phyloP scores from a whole-genome alignment of 192 early-diverging fungal genomes.

The Geosiphon pyriformis region DNA sequence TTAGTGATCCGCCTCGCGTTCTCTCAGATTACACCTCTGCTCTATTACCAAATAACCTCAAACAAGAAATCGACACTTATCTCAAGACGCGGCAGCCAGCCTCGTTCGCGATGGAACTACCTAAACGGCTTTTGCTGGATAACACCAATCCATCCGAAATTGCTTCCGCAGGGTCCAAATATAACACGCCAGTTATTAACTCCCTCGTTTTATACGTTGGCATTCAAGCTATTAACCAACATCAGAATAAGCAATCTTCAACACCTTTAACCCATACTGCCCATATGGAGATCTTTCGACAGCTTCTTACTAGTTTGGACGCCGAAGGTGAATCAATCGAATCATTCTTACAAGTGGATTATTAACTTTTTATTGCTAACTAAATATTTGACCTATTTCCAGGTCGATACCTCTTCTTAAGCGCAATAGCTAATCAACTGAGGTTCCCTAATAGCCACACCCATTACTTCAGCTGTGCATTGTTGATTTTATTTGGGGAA shows the following conservation, averaged over 20 bases:
- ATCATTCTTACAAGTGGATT: slow-evolving; percentile 11
- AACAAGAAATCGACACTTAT: slow-evolving; percentile 68
- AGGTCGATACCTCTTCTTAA: slow-evolving; percentile 84
- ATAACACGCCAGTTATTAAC: slow-evolving; percentile 79
- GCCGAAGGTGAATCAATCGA: slow-evolving; percentile 52
- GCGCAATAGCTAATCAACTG: slow-evolving; percentile 92
- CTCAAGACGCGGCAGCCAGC: slow-evolving; percentile 52
- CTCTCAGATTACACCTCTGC: slow-evolving; percentile 76
- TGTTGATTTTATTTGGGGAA: slow-evolving; percentile 84
- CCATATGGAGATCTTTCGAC: slow-evolving; percentile 80
- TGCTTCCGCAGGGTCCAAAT: slow-evolving; percentile 46
- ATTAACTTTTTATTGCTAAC: slow-evolving; percentile 11
- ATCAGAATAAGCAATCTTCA: slow-evolving; percentile 33
- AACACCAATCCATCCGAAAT: slow-evolving; percentile 28
- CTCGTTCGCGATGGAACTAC: slow-evolving; percentile 57
- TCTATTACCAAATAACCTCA: slow-evolving; percentile 58
- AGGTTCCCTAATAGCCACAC: slow-evolving; percentile 97
- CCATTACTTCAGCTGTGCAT: slow-evolving; percentile 83
- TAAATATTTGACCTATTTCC: background rate
- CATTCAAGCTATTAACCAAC: slow-evolving; percentile 62
- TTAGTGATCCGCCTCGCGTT: slow-evolving; percentile 77
- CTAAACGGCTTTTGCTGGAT: slow-evolving; percentile 44
- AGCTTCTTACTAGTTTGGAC: slow-evolving; percentile 69
- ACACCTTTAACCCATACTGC: slow-evolving; percentile 54
- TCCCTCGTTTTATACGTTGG: slow-evolving; percentile 85